phyloP scores from a whole-genome alignment of 2,329 filamentous ascomycete species.

The Coniochaeta pulveracea region DNA sequence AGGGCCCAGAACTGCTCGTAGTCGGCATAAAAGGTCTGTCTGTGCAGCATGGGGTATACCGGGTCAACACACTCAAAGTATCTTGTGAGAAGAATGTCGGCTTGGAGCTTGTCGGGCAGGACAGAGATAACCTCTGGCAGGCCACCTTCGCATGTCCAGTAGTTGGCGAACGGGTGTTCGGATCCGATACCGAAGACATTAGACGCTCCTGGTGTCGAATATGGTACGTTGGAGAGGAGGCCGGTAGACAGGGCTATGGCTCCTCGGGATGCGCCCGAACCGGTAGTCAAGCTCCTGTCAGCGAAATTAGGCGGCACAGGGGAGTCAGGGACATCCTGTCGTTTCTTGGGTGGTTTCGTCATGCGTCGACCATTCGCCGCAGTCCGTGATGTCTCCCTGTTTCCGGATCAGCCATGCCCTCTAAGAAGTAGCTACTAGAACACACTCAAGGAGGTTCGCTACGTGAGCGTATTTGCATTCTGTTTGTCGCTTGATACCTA shows the following conservation, averaged over 20 bases:
- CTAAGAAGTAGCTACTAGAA: conserved; percentile 7
- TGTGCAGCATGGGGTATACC: conserved; percentile 71
- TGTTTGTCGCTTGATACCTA: conserved; percentile 66
- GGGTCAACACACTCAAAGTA: conserved; percentile 67
- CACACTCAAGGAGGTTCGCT: conserved; percentile 66
- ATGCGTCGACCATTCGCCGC: conserved; percentile 41
- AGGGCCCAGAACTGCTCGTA: conserved; percentile 71
- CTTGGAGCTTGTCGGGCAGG: conserved; percentile 63
- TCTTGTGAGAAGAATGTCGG: conserved; percentile 53
- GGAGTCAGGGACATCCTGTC: conserved; percentile 25
- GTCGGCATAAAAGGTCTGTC: conserved; percentile 64
- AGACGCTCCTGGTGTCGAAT: conserved; percentile 57
- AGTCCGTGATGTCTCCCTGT: conserved; percentile 45
- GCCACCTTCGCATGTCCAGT: conserved; percentile 72
- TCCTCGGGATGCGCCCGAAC: conserved; percentile 33
- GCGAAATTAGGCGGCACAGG: conserved; percentile 40
- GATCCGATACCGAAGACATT: conserved; percentile 75
- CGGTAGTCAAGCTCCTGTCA: conserved; percentile 36
- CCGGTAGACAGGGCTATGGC: conserved; percentile 45
- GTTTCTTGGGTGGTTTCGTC: conserved; percentile 47
- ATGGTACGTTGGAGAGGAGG: conserved; percentile 62
- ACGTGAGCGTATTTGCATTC: conserved; percentile 66
- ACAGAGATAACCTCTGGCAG: conserved; percentile 65
- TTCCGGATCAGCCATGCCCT: conserved; percentile 6
- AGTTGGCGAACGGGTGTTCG: conserved; percentile 72